Conservation (phyloP, 129 eudicot genomes). For the Centrapalus pauciflorus region DNA sequence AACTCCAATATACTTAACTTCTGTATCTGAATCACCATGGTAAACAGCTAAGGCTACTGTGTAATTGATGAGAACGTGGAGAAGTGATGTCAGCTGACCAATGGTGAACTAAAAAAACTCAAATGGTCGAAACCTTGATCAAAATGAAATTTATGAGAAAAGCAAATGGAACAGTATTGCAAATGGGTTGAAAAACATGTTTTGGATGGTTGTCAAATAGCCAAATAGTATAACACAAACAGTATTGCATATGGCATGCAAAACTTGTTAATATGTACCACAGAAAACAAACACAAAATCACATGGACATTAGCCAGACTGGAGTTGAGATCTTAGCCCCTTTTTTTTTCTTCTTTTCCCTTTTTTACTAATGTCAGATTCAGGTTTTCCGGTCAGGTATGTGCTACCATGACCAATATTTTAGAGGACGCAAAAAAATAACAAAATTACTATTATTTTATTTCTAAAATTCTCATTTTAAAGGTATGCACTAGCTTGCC, state of each 20-base stretch:
- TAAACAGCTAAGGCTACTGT: too few relatives aligned
- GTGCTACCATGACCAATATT: too few relatives aligned
- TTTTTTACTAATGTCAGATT: background rate
- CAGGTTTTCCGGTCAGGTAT: too few relatives aligned
- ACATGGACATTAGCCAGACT: background rate
- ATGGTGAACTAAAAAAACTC: too few relatives aligned
- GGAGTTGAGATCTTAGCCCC: background rate
- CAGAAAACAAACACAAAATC: background rate
- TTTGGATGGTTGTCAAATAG: too few relatives aligned
- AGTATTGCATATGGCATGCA: background rate
- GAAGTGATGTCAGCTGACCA: background rate
- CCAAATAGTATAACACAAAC: background rate
- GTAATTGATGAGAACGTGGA: background rate
- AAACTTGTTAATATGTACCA: background rate
- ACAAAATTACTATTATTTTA: too few relatives aligned
- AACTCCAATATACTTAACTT: background rate
- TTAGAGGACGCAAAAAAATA: too few relatives aligned
- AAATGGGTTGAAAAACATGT: too few relatives aligned
- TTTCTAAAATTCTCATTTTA: too few relatives aligned
- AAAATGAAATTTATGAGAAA: background rate
- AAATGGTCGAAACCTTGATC: background rate
- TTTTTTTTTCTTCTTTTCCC: background rate
- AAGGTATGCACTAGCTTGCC: too few relatives aligned
- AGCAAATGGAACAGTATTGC: background rate
- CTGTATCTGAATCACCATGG: background rate